Conservation (phyloP, 345 rosid genomes). For the Arabidopsis suecica region DNA sequence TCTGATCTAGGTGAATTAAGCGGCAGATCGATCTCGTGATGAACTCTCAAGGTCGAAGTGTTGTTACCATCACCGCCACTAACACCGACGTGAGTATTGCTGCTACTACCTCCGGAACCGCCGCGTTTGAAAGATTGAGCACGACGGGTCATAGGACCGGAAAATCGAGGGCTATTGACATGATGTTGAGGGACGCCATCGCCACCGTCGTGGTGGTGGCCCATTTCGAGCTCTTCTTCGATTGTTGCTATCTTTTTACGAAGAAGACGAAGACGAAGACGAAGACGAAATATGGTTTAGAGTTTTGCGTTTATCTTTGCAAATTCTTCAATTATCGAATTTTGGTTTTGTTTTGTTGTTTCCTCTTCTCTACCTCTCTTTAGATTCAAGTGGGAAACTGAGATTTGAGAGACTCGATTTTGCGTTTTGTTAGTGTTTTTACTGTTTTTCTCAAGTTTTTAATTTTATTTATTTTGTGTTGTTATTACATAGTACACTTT, state of each 20-base stretch:
- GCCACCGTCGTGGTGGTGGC: conserved; percentile 54
- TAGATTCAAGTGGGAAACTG: conserved; percentile 40
- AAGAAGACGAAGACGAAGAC: background rate
- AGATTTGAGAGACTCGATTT: conserved; percentile 8
- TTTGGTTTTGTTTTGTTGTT: background rate
- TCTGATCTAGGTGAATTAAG: conserved; percentile 86
- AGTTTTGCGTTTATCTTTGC: background rate
- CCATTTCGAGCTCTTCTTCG: conserved; percentile 59
- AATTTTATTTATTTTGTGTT: no score
- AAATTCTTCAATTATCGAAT: background rate
- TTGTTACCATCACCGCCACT: conserved; percentile 4
- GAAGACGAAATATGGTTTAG: background rate
- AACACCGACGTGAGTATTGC: conserved; percentile 24
- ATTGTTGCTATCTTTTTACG: conserved; percentile 45
- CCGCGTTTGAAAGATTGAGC: conserved; percentile 87
- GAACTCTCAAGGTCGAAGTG: conserved; percentile 41
- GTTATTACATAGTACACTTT: no score
- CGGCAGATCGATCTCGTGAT: conserved; percentile 80
- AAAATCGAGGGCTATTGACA: conserved; percentile 85
- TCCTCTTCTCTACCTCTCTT: no score
- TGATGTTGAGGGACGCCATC: conserved; percentile 79
- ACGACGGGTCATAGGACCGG: conserved; percentile 90
- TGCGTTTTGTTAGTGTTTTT: no score
- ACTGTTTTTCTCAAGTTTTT: no score
- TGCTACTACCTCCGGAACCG: conserved; percentile 43